A percentile compares a stretch with the other conserved stretches of the same genome.
phyloP scores from a whole-genome alignment of 257 asterid species.

The Jacaranda copaia region DNA sequence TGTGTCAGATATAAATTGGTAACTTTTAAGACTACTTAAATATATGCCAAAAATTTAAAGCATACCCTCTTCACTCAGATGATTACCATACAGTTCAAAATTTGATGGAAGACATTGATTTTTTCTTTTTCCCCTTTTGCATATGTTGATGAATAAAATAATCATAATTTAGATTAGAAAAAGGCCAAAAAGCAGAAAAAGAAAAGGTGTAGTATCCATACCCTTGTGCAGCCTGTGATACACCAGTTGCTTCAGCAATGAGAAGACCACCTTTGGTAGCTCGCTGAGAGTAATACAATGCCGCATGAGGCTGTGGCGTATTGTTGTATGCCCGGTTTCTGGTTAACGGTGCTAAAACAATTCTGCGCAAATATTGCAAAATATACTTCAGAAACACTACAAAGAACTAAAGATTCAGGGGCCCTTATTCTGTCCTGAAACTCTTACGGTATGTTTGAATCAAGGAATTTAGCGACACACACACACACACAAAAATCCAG shows the following conservation, averaged over 20 bases:
- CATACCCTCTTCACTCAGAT: background rate
- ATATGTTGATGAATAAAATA: too few relatives aligned
- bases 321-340: conserved; percentile 43
- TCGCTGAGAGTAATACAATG: conserved; percentile 40
- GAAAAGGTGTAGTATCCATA: background rate
- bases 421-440: too few relatives aligned
- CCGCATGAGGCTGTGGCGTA: conserved; percentile 40
- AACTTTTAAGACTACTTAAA: background rate
- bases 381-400: background rate
- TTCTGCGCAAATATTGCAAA: conserved; percentile 22
- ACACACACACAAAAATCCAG: too few relatives aligned
- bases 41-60: too few relatives aligned
- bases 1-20: background rate
- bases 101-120: too few relatives aligned
- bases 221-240: conserved; percentile 41
- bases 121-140: too few relatives aligned
- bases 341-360: conserved; percentile 44
- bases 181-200: too few relatives aligned
- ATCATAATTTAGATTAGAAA: too few relatives aligned
- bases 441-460: too few relatives aligned
- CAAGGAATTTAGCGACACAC: too few relatives aligned
- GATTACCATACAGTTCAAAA: background rate
- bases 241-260: conserved; percentile 49
- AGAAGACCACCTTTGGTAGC: conserved; percentile 43
- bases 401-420: too few relatives aligned